phyloP scores from a whole-genome alignment of 2,329 filamentous ascomycete genomes.

The Gnomoniopsis sp. region DNA sequence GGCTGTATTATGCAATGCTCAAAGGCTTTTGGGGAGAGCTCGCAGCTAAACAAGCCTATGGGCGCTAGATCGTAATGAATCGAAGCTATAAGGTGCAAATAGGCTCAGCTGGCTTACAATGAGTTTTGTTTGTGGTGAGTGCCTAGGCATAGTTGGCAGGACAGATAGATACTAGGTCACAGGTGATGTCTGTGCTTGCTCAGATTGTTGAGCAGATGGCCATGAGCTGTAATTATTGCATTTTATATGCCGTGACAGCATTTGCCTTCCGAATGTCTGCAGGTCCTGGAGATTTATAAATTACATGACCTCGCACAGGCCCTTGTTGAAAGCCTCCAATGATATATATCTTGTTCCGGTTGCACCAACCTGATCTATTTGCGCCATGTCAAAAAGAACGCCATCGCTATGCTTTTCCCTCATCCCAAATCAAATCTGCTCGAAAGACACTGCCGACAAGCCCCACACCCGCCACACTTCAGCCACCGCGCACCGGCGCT shows the following conservation, averaged over 20 bases:
- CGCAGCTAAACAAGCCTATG: neutral
- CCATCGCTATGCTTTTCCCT: constrained; percentile 21
- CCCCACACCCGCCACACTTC: neutral
- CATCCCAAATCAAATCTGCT: constrained; percentile 1
- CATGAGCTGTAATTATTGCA: too few species aligned
- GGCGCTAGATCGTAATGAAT: neutral
- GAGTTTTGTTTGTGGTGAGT: neutral
- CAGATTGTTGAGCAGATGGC: too few species aligned
- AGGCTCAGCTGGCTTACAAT: too few species aligned
- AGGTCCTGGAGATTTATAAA: neutral
- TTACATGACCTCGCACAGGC: neutral
- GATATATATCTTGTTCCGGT: neutral
- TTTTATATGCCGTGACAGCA: too few species aligned
- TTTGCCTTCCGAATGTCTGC: neutral
- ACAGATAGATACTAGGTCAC: neutral
- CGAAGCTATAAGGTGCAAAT: too few species aligned
- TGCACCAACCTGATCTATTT: neutral
- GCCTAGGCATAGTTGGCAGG: neutral
- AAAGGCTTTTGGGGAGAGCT: neutral
- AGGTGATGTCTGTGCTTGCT: too few species aligned
- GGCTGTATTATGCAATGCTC: neutral
- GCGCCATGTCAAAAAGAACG: neutral
- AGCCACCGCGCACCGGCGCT: neutral
- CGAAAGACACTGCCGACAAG: constrained; percentile 2
- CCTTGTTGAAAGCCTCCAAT: too few species aligned